Evolutionary conservation across 441 rosid species (phyloP).

Genomic region (Dalechampia spathulata): DNA sequence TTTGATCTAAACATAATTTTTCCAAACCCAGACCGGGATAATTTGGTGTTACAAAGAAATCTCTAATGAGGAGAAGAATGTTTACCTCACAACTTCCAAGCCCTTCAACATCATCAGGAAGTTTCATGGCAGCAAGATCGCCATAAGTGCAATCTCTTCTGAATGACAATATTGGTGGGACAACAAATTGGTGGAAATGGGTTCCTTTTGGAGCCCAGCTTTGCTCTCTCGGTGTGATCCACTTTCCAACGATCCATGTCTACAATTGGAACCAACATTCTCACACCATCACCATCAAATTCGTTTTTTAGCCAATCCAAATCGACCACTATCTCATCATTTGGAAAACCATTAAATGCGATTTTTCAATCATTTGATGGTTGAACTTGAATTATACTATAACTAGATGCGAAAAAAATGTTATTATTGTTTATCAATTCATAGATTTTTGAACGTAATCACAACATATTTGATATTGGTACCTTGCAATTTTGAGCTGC

Average conservation of each 20-base stretch:
- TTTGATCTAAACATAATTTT: too few species aligned
- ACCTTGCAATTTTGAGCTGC: slow-evolving; percentile 91
- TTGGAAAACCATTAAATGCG: too few species aligned
- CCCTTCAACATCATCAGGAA: slow-evolving; percentile 82
- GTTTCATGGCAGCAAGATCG: slow-evolving; percentile 92
- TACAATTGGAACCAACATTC: slow-evolving; percentile 8
- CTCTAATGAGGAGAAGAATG: neutral
- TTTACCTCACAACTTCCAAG: slow-evolving; percentile 87
- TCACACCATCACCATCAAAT: neutral
- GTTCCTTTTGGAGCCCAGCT: slow-evolving; percentile 90
- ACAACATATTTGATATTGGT: too few species aligned
- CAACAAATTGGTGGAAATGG: slow-evolving; percentile 94
- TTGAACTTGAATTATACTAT: too few species aligned
- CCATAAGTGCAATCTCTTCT: slow-evolving; percentile 86
- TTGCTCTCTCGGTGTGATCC: slow-evolving; percentile 86
- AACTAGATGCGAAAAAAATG: too few species aligned
- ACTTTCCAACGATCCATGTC: slow-evolving; percentile 98
- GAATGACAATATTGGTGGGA: slow-evolving; percentile 70
- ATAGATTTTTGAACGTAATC: too few species aligned
- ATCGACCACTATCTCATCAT: too few species aligned
- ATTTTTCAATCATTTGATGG: too few species aligned
- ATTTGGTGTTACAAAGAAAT: too few species aligned
- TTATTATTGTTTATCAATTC: too few species aligned
- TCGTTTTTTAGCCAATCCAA: too few species aligned
- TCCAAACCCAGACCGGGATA: too few species aligned